Conservation (phyloP, 2,329 filamentous ascomycete genomes). For the Aspergillus hiratsukae region DNA sequence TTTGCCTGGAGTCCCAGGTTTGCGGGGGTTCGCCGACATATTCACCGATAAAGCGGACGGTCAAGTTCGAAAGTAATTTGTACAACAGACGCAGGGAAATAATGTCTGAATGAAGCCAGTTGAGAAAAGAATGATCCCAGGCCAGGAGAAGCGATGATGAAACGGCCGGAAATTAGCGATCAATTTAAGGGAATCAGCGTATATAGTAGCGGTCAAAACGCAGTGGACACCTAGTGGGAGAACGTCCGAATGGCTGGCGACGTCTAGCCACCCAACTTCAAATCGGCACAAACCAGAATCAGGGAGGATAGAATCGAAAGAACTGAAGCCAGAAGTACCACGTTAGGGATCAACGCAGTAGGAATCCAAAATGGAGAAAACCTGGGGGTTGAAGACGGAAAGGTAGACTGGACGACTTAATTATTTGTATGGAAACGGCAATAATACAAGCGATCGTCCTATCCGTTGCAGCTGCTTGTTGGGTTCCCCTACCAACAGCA, state of each 20-base stretch:
- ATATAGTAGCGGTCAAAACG: conserved; percentile 26
- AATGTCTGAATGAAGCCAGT: conserved; percentile 11
- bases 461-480: neutral
- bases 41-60: conserved; percentile 12
- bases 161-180: conserved; percentile 23
- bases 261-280: neutral
- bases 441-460: neutral
- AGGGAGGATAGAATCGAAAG: neutral
- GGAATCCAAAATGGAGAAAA: neutral
- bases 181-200: conserved; percentile 19
- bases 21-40: conserved; percentile 44
- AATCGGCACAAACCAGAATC: neutral
- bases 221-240: conserved; percentile 19
- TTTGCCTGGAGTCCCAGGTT: conserved; percentile 35
- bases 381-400: conserved; percentile 3
- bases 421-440: conserved; percentile 12
- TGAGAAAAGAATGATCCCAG: conserved; percentile 1
- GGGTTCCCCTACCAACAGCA: neutral
- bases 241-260: conserved; percentile 1
- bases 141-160: conserved; percentile 12
- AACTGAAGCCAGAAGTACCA: conserved; percentile 1
- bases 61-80: conserved; percentile 1
- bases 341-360: conserved; percentile 8
- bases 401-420: neutral
- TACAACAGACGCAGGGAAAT: conserved; percentile 3